These are phyloP conservation scores for Colletotrichum noveboracense DNA, from an alignment of 2,329 filamentous ascomycete species.

Conservation along the genomic window DNA sequence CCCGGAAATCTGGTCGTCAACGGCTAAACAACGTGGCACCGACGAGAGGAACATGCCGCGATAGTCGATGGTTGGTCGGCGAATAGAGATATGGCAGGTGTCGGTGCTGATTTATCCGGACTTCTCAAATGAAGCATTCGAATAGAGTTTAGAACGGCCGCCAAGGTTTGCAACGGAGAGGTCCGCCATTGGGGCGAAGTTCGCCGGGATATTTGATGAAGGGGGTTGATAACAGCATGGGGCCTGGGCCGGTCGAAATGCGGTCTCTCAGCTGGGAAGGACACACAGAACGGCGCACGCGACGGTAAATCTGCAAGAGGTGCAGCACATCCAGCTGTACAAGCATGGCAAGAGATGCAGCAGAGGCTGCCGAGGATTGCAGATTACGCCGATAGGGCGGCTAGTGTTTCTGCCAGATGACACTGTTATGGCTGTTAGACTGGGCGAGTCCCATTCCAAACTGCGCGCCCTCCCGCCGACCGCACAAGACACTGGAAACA, in stretches of 20 bases:
- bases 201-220: conserved; percentile 12
- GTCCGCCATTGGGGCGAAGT: conserved; percentile 5
- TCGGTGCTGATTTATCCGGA: neutral
- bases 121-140: neutral
- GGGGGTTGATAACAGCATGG: neutral
- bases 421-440: neutral
- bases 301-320: conserved; percentile 5
- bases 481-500: neutral
- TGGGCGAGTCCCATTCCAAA: conserved; percentile 2
- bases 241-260: conserved; percentile 13
- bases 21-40: neutral
- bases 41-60: neutral
- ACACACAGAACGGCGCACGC: neutral
- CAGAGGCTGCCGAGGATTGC: neutral
- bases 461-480: neutral
- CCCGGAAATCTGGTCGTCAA: neutral
- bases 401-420: neutral
- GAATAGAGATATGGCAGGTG: neutral
- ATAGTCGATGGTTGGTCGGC: neutral
- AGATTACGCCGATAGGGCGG: neutral
- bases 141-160: neutral
- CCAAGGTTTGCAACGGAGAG: neutral
- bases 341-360: neutral
- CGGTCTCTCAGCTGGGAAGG: neutral
- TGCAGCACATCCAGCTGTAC: conserved; percentile 7